Conservation (phyloP, 1,284 basidiomycete species). For the Ustilago hordei region DNA sequence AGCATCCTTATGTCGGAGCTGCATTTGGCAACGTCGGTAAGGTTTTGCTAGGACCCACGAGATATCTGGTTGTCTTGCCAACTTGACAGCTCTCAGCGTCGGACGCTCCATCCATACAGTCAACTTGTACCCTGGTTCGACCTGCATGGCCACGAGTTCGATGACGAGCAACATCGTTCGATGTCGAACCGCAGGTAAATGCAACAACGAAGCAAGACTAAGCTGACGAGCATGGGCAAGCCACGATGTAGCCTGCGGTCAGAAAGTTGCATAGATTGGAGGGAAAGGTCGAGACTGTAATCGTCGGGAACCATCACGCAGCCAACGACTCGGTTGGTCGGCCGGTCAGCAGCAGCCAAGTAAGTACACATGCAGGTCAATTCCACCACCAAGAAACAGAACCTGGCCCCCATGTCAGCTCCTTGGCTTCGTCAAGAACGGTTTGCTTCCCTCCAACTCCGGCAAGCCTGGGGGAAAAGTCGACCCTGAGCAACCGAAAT, state of each 20-base stretch:
- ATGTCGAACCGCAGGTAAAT: not conserved
- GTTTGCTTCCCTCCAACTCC: too few relatives aligned
- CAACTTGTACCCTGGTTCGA: not conserved
- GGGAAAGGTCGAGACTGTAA: not conserved
- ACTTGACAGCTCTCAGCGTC: not conserved
- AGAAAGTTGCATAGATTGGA: not conserved
- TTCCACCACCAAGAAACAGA: not conserved
- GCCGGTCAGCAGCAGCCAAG: not conserved
- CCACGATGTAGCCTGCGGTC: slow-evolving; percentile 1
- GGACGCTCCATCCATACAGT: not conserved
- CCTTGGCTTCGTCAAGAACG: too few relatives aligned
- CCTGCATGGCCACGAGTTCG: not conserved
- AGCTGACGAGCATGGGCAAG: slow-evolving; percentile 2
- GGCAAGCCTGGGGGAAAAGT: not conserved
- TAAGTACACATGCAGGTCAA: too few relatives aligned
- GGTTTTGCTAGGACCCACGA: not conserved
- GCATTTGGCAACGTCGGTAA: slow-evolving; percentile 2
- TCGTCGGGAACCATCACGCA: not conserved
- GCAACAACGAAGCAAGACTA: not conserved
- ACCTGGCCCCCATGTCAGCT: not conserved
- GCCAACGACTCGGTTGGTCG: slow-evolving; percentile 1
- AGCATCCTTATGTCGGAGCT: not conserved
- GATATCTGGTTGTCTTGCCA: not conserved
- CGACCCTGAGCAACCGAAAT: not conserved
- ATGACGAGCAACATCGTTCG: not conserved